These are phyloP conservation scores for Stenogyne calaminthoides DNA, from an alignment of 305 asterid species.

Conservation along the genomic window DNA sequence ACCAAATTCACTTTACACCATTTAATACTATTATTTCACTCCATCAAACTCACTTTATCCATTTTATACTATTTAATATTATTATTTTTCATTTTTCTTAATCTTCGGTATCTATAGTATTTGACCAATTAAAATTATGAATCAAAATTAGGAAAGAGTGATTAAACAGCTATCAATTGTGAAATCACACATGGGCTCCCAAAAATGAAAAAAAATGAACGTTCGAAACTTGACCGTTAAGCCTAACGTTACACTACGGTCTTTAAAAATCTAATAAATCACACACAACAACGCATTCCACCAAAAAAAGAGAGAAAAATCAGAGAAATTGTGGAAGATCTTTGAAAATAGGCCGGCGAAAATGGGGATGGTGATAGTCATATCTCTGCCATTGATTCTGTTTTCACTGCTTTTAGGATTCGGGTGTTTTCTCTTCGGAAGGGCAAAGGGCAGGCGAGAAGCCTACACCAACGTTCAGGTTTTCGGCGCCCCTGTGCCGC, in stretches of 20 bases:
- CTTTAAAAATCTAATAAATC: not conserved
- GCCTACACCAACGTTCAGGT: conserved; percentile 46
- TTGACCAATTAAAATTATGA: no score
- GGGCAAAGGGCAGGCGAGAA: conserved; percentile 56
- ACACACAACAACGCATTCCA: not conserved
- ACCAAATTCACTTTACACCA: no score
- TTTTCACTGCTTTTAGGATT: conserved; percentile 49
- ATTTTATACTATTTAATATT: no score
- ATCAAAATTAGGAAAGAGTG: no score
- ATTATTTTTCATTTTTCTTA: no score
- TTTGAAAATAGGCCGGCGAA: no score
- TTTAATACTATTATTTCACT: no score
- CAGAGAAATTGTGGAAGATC: not conserved
- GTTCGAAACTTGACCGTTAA: not conserved
- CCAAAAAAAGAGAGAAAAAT: not conserved
- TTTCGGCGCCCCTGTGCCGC: conserved; percentile 47
- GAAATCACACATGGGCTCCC: no score
- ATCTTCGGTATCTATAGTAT: no score
- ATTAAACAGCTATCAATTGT: no score
- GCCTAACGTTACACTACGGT: not conserved
- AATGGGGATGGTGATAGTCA: conserved; percentile 58
- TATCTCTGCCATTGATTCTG: conserved; percentile 53
- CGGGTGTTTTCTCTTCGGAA: conserved; percentile 54
- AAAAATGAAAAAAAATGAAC: no score
- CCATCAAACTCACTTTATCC: no score